phyloP scores from a whole-genome alignment of 78 protist genomes.

The Bigelowiella natans region DNA sequence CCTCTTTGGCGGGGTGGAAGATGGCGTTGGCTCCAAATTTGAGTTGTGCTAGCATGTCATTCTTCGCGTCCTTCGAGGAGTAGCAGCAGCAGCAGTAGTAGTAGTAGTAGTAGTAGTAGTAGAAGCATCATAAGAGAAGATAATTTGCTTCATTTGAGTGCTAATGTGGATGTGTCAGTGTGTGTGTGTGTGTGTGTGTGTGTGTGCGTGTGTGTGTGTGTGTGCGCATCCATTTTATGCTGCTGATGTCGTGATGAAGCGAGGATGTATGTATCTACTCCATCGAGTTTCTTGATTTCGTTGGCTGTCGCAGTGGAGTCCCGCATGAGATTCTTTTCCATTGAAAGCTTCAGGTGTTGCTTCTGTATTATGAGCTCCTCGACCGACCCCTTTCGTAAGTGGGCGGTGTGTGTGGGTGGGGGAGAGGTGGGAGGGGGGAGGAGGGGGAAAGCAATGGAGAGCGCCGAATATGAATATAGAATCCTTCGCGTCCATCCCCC shows the following conservation, averaged over 20 bases:
- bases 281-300: neutral
- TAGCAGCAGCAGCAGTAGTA: neutral
- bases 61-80: neutral
- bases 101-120: neutral
- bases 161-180: neutral
- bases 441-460: too few species aligned
- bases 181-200: neutral
- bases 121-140: neutral
- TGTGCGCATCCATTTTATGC: neutral
- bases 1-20: neutral
- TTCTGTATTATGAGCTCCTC: slow-evolving; percentile 87
- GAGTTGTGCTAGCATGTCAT: neutral
- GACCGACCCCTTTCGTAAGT: slow-evolving; percentile 64
- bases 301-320: neutral
- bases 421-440: too few species aligned
- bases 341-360: slow-evolving; percentile 82
- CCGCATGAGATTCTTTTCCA: slow-evolving; percentile 81
- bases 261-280: too few species aligned
- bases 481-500: too few species aligned
- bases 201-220: neutral
- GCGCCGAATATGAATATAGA: too few species aligned
- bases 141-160: too few species aligned
- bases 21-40: neutral
- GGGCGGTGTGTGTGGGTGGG: too few species aligned
- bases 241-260: too few species aligned